A percentile compares a stretch with the other conserved stretches of the same genome.
phyloP scores from a whole-genome alignment of 1,284 basidiomycete species.

The Rhodofomes roseus region DNA sequence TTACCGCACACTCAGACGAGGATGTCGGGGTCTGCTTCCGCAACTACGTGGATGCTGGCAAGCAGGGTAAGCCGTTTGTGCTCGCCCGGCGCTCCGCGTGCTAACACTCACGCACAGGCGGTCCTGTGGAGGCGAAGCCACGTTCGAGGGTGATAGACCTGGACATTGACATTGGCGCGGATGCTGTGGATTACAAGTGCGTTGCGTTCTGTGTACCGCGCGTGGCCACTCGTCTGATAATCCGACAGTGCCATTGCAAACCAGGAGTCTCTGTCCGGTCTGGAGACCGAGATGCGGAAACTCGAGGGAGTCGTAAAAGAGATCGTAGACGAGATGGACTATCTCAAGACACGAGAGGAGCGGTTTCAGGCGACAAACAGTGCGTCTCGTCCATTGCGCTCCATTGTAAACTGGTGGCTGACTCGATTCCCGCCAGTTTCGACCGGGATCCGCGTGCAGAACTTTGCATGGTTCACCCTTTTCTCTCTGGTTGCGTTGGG shows the following conservation, averaged over 20 bases:
- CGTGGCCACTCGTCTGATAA: neutral
- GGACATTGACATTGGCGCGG: constrained; percentile 97
- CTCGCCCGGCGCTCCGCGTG: neutral
- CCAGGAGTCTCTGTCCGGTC: constrained; percentile 92
- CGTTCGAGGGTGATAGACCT: constrained; percentile 78
- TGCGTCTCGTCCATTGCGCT: constrained; percentile 37
- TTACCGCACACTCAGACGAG: constrained; percentile 91
- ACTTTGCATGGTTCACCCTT: constrained; percentile 89
- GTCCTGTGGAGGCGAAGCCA: constrained; percentile 43
- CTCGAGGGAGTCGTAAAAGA: constrained; percentile 93
- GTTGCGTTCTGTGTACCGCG: too few relatives aligned
- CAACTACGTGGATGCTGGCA: constrained; percentile 74
- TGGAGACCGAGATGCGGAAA: constrained; percentile 98
- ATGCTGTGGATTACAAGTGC: constrained; percentile 98
- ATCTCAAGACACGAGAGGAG: constrained; percentile 88
- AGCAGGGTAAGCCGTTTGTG: constrained; percentile 28
- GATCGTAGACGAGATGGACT: constrained; percentile 91
- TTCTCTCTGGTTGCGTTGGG: constrained; percentile 81
- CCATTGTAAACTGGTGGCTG: constrained; percentile 1
- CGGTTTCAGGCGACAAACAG: constrained; percentile 91
- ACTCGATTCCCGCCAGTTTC: constrained; percentile 60
- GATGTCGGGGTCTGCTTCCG: constrained; percentile 95
- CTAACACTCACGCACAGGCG: constrained; percentile 30
- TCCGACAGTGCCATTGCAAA: constrained; percentile 88
- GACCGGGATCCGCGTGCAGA: constrained; percentile 88